Evolutionary conservation across 352 stramenopile genomes (phyloP).

Genomic region (Globisporangium paddicum): DNA sequence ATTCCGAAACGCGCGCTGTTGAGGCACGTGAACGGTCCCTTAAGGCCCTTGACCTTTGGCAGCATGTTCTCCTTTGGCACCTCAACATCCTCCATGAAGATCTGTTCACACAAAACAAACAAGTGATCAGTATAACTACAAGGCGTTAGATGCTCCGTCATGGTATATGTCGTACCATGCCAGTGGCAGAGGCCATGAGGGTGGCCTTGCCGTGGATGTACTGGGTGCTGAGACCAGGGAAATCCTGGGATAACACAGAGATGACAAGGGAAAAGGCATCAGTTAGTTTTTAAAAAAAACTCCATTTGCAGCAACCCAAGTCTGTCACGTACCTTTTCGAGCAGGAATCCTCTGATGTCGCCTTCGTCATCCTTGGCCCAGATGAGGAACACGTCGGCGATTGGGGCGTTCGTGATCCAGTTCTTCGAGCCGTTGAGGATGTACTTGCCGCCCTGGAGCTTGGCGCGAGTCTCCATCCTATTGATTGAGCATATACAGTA

Average conservation of each 20-base stretch:
- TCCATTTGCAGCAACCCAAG: no score
- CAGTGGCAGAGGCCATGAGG: constrained; percentile 93
- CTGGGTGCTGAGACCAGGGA: constrained; percentile 89
- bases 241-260: constrained; percentile 44
- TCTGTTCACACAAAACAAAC: constrained; percentile 41
- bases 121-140: not conserved
- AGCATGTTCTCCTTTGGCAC: constrained; percentile 94
- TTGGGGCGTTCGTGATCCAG: constrained; percentile 98
- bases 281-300: no score
- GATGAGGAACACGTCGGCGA: constrained; percentile 97
- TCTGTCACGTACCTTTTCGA: constrained; percentile 80
- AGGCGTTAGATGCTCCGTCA: no score
- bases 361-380: constrained; percentile 96
- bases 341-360: constrained; percentile 93
- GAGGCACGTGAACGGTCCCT: constrained; percentile 96
- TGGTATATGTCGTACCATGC: constrained; percentile 85
- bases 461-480: constrained; percentile 94
- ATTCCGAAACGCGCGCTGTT: constrained; percentile 98
- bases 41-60: constrained; percentile 82
- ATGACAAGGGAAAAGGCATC: not conserved
- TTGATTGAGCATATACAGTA: not conserved
- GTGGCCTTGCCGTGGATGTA: constrained; percentile 97
- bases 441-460: constrained; percentile 88
- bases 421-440: constrained; percentile 95
- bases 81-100: constrained; percentile 97